These are phyloP conservation scores for Stachybotrys echinatus DNA, from an alignment of 2,329 filamentous ascomycete genomes.

Conservation along the genomic window DNA sequence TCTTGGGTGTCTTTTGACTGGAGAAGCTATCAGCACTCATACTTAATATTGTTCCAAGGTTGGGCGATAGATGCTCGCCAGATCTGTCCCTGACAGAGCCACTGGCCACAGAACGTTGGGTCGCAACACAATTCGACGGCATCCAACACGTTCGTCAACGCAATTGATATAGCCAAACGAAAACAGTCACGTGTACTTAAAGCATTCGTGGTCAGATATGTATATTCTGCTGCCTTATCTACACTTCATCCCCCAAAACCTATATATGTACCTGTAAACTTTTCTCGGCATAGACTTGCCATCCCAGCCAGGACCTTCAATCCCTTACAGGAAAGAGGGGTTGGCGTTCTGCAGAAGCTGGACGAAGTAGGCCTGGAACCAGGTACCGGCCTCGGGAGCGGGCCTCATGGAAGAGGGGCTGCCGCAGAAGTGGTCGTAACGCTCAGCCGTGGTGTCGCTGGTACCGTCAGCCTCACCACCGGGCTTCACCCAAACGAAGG, in stretches of 20 bases:
- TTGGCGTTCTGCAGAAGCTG: conserved; percentile 51
- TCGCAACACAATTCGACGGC: too few relatives aligned
- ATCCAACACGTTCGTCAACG: too few relatives aligned
- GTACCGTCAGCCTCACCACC: conserved; percentile 53
- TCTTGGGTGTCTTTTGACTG: too few relatives aligned
- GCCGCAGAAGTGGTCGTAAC: conserved; percentile 39
- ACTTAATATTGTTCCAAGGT: too few relatives aligned
- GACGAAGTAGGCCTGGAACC: conserved; percentile 60
- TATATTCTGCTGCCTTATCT: not conserved
- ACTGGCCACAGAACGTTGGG: too few relatives aligned
- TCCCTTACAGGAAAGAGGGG: conserved; percentile 35
- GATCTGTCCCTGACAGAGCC: too few relatives aligned
- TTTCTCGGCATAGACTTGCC: not conserved
- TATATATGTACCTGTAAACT: too few relatives aligned
- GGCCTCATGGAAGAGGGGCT: conserved; percentile 50
- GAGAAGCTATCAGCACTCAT: too few relatives aligned
- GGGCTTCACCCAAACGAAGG: conserved; percentile 68
- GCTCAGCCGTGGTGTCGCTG: conserved; percentile 38
- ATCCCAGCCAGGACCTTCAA: not conserved
- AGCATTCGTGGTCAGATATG: too few relatives aligned
- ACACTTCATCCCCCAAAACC: not conserved
- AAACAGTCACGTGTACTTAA: too few relatives aligned
- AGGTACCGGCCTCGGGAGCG: conserved; percentile 64
- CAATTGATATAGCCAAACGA: too few relatives aligned
- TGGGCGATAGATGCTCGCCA: too few relatives aligned